These are phyloP conservation scores for Rhodomyrtus tomentosa DNA, from an alignment of 345 rosid species.

Conservation along the genomic window DNA sequence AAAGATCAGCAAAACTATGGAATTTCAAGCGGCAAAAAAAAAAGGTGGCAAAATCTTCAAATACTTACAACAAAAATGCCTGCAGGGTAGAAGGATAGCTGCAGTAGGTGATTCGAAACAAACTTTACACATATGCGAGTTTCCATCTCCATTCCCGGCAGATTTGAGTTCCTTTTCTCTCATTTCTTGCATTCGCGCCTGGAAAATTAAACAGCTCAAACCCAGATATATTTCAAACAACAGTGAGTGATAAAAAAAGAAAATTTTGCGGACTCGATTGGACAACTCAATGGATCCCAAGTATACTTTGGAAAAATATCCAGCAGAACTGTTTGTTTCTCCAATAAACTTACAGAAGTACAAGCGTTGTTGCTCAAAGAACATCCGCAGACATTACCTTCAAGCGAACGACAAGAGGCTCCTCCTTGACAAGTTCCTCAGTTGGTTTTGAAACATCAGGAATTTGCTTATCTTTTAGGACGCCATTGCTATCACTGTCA, in stretches of 20 bases:
- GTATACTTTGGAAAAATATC: not conserved
- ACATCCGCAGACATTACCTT: constrained; percentile 37
- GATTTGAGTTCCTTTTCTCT: constrained; percentile 83
- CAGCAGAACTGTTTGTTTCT: not conserved
- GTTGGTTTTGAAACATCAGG: constrained; percentile 30
- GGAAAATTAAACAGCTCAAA: constrained; percentile 4
- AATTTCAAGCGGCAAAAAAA: not conserved
- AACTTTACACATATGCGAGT: constrained; percentile 92
- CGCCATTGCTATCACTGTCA: constrained; percentile 21
- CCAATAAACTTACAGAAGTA: not conserved
- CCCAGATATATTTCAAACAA: not conserved
- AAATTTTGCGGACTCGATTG: not conserved
- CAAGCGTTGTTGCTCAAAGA: not conserved
- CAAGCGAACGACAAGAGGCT: constrained; percentile 82
- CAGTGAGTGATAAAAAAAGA: not conserved
- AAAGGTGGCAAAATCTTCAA: not conserved
- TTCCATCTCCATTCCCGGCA: constrained; percentile 64
- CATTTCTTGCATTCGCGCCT: constrained; percentile 99
- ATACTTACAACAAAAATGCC: constrained; percentile 95
- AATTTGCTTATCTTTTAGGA: constrained; percentile 45
- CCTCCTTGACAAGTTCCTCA: constrained; percentile 60
- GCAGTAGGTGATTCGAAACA: constrained; percentile 96
- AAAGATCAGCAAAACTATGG: not conserved
- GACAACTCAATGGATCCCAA: not conserved
- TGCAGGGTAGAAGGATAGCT: constrained; percentile 95